Conservation (phyloP, 768 basidiomycete genomes). For the Postia placenta region DNA sequence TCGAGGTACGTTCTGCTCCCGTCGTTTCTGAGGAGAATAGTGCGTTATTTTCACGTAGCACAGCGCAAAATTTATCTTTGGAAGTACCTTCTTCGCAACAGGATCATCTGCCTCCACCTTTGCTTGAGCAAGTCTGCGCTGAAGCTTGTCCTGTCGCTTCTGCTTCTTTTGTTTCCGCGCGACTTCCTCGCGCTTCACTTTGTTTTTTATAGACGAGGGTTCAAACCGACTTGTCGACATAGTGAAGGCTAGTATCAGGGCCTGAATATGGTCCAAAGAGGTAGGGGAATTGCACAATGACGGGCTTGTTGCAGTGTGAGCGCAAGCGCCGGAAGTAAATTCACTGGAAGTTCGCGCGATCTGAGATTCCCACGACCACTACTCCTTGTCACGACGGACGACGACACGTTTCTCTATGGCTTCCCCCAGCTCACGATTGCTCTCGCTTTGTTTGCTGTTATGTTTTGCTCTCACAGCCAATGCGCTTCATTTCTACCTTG, state of each 20-base stretch:
- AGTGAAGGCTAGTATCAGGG: no score
- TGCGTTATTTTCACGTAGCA: background rate
- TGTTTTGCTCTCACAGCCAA: slow-evolving; percentile 41
- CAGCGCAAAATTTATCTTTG: background rate
- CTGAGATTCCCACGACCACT: slow-evolving; percentile 15
- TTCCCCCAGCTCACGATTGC: slow-evolving; percentile 17
- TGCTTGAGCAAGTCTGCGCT: slow-evolving; percentile 69
- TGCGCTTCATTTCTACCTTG: slow-evolving; percentile 95
- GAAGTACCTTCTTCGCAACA: slow-evolving; percentile 67
- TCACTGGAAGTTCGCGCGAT: no score
- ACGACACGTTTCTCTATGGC: slow-evolving; percentile 16
- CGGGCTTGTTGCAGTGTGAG: no score
- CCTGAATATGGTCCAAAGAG: no score
- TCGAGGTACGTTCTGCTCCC: slow-evolving; percentile 78
- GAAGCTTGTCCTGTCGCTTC: slow-evolving; percentile 76
- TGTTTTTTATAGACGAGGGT: slow-evolving; percentile 76
- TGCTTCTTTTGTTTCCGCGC: slow-evolving; percentile 67
- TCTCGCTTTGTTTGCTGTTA: slow-evolving; percentile 33
- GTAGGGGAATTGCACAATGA: no score
- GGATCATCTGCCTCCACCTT: slow-evolving; percentile 76
- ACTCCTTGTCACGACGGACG: slow-evolving; percentile 15
- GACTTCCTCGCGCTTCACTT: slow-evolving; percentile 79
- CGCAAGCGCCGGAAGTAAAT: no score
- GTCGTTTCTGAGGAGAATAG: slow-evolving; percentile 53
- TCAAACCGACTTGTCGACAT: slow-evolving; percentile 59